These are phyloP conservation scores for Podaxis sp. DNA, from an alignment of 768 basidiomycete genomes.

Conservation along the genomic window DNA sequence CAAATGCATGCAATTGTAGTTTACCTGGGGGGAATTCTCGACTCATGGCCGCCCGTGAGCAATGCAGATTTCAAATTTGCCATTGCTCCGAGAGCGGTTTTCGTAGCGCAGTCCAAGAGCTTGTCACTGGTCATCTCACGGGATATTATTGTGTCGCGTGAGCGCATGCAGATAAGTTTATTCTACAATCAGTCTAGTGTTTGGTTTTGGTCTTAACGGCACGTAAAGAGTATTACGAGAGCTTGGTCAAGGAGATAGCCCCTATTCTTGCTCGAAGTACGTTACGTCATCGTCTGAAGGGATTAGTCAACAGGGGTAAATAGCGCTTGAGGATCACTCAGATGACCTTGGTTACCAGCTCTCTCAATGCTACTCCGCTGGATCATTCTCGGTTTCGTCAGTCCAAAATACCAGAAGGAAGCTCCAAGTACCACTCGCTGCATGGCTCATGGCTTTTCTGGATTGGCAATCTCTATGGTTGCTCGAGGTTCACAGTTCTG, in stretches of 20 bases:
- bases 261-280: not conserved
- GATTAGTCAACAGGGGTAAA: slow-evolving; percentile 2
- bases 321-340: not conserved
- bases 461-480: not conserved
- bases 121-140: too few relatives aligned
- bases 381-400: slow-evolving; percentile 13
- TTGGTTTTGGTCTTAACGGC: too few relatives aligned
- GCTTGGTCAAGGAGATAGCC: not conserved
- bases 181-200: too few relatives aligned
- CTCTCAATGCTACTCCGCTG: not conserved
- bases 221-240: not conserved
- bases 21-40: not conserved
- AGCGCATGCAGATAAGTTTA: too few relatives aligned
- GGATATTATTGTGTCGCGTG: too few relatives aligned
- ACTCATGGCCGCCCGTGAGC: not conserved
- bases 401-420: not conserved
- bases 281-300: not conserved
- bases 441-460: not conserved
- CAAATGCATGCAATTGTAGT: not conserved
- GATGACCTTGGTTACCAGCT: not conserved
- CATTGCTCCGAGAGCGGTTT: too few relatives aligned
- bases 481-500: slow-evolving; percentile 1
- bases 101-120: too few relatives aligned
- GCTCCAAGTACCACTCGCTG: not conserved
- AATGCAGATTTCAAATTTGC: too few relatives aligned